phyloP scores from a whole-genome alignment of 495 filamentous ascomycete genomes.

The Tuber melanosporum region DNA sequence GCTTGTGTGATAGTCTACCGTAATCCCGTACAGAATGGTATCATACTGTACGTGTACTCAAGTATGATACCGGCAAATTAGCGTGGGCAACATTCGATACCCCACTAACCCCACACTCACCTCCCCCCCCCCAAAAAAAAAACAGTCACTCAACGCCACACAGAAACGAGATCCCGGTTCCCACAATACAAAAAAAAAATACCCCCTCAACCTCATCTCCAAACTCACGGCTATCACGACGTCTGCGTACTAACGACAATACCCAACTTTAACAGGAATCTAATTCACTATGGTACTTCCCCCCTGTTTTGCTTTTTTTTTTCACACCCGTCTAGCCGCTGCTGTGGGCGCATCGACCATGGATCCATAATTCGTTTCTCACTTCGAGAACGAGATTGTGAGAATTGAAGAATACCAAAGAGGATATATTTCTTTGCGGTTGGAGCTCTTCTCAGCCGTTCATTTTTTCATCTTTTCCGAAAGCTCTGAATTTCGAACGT shows the following conservation, averaged over 20 bases:
- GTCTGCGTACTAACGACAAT: not conserved
- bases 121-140: not conserved
- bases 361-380: constrained; percentile 15
- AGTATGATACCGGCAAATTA: not conserved
- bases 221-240: not conserved
- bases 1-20: too few relatives aligned
- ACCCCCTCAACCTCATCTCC: not conserved
- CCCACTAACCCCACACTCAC: not conserved
- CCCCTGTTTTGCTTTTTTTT: constrained; percentile 1
- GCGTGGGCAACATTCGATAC: not conserved
- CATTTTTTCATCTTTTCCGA: constrained; percentile 7
- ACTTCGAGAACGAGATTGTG: constrained; percentile 12
- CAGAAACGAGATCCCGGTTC: not conserved
- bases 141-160: not conserved
- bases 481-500: constrained; percentile 12
- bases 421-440: not conserved
- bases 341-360: constrained; percentile 23
- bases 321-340: constrained; percentile 12
- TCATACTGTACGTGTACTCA: too few relatives aligned
- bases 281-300: constrained; percentile 28
- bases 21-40: too few relatives aligned
- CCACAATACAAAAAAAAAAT: not conserved
- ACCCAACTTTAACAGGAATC: not conserved
- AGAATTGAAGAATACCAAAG: constrained; percentile 13
- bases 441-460: constrained; percentile 20